phyloP scores from a whole-genome alignment of 805 yeast genomes.

The Candida insectorum region DNA sequence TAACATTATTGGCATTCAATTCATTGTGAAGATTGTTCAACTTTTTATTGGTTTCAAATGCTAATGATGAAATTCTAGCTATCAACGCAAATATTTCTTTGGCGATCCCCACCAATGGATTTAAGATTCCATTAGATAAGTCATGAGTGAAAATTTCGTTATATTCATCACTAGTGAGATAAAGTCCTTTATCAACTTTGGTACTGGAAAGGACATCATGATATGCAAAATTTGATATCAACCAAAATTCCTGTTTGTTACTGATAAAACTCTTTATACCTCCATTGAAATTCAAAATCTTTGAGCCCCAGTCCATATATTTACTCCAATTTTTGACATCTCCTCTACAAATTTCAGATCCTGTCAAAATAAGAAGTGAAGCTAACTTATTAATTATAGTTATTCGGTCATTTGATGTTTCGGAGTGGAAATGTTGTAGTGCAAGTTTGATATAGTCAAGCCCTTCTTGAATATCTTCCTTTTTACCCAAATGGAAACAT shows the following conservation, averaged over 20 bases:
- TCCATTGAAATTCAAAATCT: slow-evolving; percentile 57
- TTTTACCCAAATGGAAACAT: slow-evolving; percentile 44
- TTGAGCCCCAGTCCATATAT: slow-evolving; percentile 63
- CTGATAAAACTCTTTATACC: slow-evolving; percentile 54
- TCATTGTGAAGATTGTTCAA: slow-evolving; percentile 6
- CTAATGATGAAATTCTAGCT: slow-evolving; percentile 65
- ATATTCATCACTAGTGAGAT: slow-evolving; percentile 61
- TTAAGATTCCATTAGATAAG: slow-evolving; percentile 43
- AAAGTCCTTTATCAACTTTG: slow-evolving; percentile 56
- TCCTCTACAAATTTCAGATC: slow-evolving; percentile 82
- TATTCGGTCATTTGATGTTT: slow-evolving; percentile 23
- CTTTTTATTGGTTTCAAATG: slow-evolving; percentile 45
- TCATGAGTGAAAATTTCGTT: slow-evolving; percentile 44
- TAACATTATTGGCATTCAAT: slow-evolving; percentile 9
- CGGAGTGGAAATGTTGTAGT: slow-evolving; percentile 29
- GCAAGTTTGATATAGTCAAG: slow-evolving; percentile 46
- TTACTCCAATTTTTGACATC: slow-evolving; percentile 75
- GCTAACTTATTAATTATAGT: slow-evolving; percentile 51
- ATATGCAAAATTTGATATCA: slow-evolving; percentile 74
- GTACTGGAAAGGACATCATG: slow-evolving; percentile 73
- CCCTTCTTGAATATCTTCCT: slow-evolving; percentile 46
- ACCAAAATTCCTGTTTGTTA: slow-evolving; percentile 64
- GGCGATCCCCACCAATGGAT: slow-evolving; percentile 72
- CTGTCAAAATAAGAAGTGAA: slow-evolving; percentile 62
- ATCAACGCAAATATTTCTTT: slow-evolving; percentile 63